Evolutionary conservation across 192 early-diverging fungal genomes (phyloP), one percentile per base, ranked within the genome.

Genomic region (Geranomyces michiganensis): DNA sequence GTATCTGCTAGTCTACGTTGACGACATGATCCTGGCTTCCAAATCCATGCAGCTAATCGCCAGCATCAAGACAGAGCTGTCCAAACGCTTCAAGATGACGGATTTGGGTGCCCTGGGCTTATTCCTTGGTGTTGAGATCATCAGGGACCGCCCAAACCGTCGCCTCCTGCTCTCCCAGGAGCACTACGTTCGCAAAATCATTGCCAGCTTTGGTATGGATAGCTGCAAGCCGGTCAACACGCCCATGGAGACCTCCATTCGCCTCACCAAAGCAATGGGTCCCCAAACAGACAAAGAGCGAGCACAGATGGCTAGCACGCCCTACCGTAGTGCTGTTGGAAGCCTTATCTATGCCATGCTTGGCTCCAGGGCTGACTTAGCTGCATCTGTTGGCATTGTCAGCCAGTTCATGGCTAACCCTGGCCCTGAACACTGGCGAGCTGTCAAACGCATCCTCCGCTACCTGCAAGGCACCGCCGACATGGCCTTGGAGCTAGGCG

Each of bases 401-500:
- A 41, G 31, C 24, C 30, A 47, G 44, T 70, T 70, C 36, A 21
- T 32, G 13, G 66, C 66, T 6, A 56, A 67, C 31, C 66, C 49
- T 27, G 31, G 44, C 26, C 13, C 15, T 14, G 43, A 5, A 26
- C 68, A 70, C 58, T 60, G 48, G 48, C 14, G 17, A 24, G 68
- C 68, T 22, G 58, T 56, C 43, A 29, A 70, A 33, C 36, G 22
- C 24, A 81, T 78, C 17, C 44, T 78, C 0, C 43, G 53, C n/a
- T 79, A 79, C 43, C 0, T 79, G 24, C 24, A 78, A 41, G 78
- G 71, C 31, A 79, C 76, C 15, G 0, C 1, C 1, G 56, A 75
- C 48, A 62, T n/a, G 0, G 77, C 32, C 0, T 48, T 78, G 30
- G 24, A 24, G 36, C 74, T 64, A 8, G 67, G 46, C 1, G 36